Percentiles rank a stretch among this genome's conserved stretches.
Evolutionary conservation across 768 basidiomycete genomes (phyloP).

Genomic region (Tricholoma saponaceum): DNA sequence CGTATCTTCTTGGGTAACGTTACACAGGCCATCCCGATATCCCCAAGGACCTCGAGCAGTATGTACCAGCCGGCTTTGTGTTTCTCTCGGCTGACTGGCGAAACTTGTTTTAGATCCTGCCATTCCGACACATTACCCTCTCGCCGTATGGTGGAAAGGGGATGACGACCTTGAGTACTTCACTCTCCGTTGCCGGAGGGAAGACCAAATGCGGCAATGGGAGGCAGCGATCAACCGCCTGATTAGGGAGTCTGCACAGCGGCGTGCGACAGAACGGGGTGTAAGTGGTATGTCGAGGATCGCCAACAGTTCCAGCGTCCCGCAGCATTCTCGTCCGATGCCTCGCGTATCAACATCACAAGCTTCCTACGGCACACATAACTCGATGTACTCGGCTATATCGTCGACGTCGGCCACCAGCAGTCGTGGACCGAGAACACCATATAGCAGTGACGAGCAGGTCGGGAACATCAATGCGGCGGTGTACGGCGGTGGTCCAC

Average conservation of each 20-base stretch:
- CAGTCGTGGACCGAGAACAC: slow-evolving; percentile 27
- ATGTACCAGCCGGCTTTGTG: slow-evolving; percentile 24
- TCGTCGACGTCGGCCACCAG: slow-evolving; percentile 25
- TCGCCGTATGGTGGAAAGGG: slow-evolving; percentile 93
- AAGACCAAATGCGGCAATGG: slow-evolving; percentile 94
- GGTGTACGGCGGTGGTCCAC: slow-evolving; percentile 37
- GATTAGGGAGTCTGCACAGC: slow-evolving; percentile 70
- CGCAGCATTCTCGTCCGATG: slow-evolving; percentile 30
- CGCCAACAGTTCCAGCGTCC: slow-evolving; percentile 44
- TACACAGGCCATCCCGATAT: slow-evolving; percentile 67
- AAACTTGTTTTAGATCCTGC: slow-evolving; percentile 35
- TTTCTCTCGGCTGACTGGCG: slow-evolving; percentile 6
- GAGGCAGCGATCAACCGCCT: slow-evolving; percentile 85
- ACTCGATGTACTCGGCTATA: slow-evolving; percentile 29
- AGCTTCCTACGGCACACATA: slow-evolving; percentile 20
- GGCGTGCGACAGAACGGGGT: slow-evolving; percentile 61
- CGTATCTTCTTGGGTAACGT: slow-evolving; percentile 97
- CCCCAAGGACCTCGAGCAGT: slow-evolving; percentile 59
- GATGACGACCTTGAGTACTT: slow-evolving; percentile 93
- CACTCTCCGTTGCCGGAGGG: slow-evolving; percentile 86
- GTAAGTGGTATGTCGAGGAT: slow-evolving; percentile 45
- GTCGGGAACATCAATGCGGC: slow-evolving; percentile 20
- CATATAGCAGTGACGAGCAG: slow-evolving; percentile 37
- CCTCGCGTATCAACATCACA: slow-evolving; percentile 26
- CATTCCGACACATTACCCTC: slow-evolving; percentile 60